phyloP scores from a whole-genome alignment of 805 yeast genomes.

The Candida tammaniensis region DNA sequence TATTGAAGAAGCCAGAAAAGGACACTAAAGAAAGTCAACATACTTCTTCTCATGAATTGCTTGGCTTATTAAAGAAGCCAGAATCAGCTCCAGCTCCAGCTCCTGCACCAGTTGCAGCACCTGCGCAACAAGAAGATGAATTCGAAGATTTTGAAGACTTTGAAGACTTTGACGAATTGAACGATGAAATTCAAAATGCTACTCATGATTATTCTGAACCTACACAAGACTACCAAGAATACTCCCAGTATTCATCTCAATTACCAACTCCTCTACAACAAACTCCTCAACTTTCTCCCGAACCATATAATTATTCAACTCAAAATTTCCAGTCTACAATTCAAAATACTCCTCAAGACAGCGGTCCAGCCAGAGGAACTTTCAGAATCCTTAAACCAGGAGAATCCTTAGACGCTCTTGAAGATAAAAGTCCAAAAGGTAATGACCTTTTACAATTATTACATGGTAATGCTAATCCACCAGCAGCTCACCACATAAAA shows the following conservation, averaged over 20 bases:
- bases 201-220: conserved; percentile 6
- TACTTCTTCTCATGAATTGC: conserved; percentile 2
- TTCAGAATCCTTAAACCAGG: conserved; percentile 29
- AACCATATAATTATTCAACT: background rate
- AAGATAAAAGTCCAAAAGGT: conserved; percentile 4
- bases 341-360: background rate
- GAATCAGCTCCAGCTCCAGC: background rate
- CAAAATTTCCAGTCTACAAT: conserved; percentile 1
- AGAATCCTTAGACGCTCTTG: conserved; percentile 17
- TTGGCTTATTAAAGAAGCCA: conserved; percentile 2
- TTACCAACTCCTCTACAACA: background rate
- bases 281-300: background rate
- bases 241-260: background rate
- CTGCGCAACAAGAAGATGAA: conserved; percentile 10
- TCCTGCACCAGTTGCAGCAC: background rate
- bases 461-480: background rate
- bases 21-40: too few relatives aligned
- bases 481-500: background rate
- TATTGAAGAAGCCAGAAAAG: background rate
- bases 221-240: background rate
- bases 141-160: conserved; percentile 34
- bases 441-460: conserved; percentile 16
- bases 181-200: conserved; percentile 10
- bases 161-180: conserved; percentile 29
- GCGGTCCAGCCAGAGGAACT: conserved; percentile 15